These are phyloP conservation scores for Ricinus communis DNA, from an alignment of 345 rosid species.

Conservation along the genomic window DNA sequence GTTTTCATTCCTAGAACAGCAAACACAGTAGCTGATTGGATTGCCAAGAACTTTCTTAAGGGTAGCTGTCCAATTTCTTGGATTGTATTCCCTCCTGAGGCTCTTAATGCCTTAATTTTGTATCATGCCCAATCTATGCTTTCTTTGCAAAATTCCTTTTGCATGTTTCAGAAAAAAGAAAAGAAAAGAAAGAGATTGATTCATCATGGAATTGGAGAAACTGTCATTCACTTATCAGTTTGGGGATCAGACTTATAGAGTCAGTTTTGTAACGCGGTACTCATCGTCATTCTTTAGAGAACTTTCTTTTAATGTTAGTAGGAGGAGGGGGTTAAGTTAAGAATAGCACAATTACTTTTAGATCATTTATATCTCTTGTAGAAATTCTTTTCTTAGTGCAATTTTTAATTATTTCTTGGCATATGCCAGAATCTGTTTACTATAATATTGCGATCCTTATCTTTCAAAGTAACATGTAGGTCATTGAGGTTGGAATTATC, in stretches of 20 bases:
- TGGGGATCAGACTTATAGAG: no score
- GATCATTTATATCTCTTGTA: conserved; percentile 1
- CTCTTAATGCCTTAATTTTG: no score
- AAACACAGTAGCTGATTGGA: no score
- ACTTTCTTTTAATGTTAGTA: background rate
- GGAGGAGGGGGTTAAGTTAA: background rate
- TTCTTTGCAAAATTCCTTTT: no score
- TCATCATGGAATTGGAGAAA: background rate
- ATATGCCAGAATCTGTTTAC: conserved; percentile 1
- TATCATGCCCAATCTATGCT: no score
- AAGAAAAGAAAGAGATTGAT: no score
- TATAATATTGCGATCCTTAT: background rate
- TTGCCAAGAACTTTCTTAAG: no score
- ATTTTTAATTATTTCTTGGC: background rate
- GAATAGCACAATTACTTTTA: background rate
- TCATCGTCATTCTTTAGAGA: background rate
- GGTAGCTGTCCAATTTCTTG: no score
- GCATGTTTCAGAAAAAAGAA: no score
- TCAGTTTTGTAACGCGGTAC: background rate
- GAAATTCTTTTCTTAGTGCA: background rate
- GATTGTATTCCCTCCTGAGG: no score
- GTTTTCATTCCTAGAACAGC: no score
- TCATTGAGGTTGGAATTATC: conserved; percentile 86
- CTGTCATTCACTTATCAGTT: conserved; percentile 1
- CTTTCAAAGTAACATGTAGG: conserved; percentile 38